These are phyloP conservation scores for Saitozyma sp. DNA, from an alignment of 768 basidiomycete species.

Conservation along the genomic window DNA sequence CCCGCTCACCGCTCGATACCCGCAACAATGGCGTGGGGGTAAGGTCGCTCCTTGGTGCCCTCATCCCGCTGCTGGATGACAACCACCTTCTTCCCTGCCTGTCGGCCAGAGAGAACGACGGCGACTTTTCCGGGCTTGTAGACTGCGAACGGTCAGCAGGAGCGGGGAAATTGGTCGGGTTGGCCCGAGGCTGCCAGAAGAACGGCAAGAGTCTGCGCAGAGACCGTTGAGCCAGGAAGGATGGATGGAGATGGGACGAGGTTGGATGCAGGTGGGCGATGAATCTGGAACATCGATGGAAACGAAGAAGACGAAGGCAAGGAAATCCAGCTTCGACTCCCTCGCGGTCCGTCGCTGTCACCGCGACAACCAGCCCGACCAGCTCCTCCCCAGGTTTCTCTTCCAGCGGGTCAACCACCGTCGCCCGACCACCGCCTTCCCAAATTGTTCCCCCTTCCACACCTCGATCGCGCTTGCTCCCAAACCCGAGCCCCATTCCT, in stretches of 20 bases:
- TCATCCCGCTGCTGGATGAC: slow-evolving; percentile 98
- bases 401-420: too few relatives aligned
- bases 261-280: too few relatives aligned
- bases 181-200: too few relatives aligned
- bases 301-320: too few relatives aligned
- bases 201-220: too few relatives aligned
- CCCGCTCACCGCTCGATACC: slow-evolving; percentile 76
- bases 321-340: not conserved
- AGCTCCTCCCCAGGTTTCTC: not conserved
- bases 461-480: not conserved
- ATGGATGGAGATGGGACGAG: too few relatives aligned
- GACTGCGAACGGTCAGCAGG: slow-evolving; percentile 37
- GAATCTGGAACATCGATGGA: too few relatives aligned
- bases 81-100: slow-evolving; percentile 99
- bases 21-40: slow-evolving; percentile 97
- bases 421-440: not conserved
- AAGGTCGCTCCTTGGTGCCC: slow-evolving; percentile 91
- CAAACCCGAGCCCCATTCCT: not conserved
- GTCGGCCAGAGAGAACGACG: slow-evolving; percentile 97
- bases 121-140: slow-evolving; percentile 58
- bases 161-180: not conserved
- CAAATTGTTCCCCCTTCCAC: not conserved
- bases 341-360: not conserved
- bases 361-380: not conserved
- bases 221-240: too few relatives aligned